Percentiles rank a stretch among this genome's conserved stretches.
Conservation (phyloP, 768 basidiomycete genomes). For the Phanerochaete carnosa region DNA sequence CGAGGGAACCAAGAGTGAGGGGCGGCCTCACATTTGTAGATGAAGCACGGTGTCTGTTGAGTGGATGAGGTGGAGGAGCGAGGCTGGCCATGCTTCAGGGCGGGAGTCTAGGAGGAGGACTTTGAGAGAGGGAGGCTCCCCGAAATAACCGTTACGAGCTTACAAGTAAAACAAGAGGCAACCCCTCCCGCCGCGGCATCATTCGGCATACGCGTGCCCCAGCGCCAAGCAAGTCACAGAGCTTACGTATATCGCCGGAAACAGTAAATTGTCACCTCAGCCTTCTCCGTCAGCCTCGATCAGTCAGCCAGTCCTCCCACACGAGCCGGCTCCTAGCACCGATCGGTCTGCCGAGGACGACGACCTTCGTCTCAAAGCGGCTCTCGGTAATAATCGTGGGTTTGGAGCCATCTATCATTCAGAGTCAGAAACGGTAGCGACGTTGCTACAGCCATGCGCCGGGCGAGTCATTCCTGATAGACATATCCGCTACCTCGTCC, state of each 20-base stretch:
- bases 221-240: background rate
- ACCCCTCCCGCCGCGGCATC: background rate
- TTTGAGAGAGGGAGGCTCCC: constrained; percentile 1
- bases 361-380: background rate
- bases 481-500: background rate
- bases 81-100: constrained; percentile 23
- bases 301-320: constrained; percentile 2
- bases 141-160: background rate
- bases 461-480: background rate
- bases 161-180: background rate
- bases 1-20: constrained; percentile 49
- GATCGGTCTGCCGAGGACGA: background rate
- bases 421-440: too few relatives aligned
- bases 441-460: too few relatives aligned
- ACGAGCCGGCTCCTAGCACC: background rate
- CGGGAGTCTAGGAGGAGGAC: background rate
- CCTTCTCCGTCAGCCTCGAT: constrained; percentile 3
- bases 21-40: constrained; percentile 56
- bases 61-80: constrained; percentile 34
- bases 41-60: constrained; percentile 50
- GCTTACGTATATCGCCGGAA: background rate
- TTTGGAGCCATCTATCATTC: too few relatives aligned
- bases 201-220: constrained; percentile 1
- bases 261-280: background rate
- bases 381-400: too few relatives aligned